A percentile compares a stretch with the other conserved stretches of the same genome.
These are phyloP conservation scores for Nicotiana tomentosiformis DNA, from an alignment of 257 asterid genomes.

Conservation along the genomic window DNA sequence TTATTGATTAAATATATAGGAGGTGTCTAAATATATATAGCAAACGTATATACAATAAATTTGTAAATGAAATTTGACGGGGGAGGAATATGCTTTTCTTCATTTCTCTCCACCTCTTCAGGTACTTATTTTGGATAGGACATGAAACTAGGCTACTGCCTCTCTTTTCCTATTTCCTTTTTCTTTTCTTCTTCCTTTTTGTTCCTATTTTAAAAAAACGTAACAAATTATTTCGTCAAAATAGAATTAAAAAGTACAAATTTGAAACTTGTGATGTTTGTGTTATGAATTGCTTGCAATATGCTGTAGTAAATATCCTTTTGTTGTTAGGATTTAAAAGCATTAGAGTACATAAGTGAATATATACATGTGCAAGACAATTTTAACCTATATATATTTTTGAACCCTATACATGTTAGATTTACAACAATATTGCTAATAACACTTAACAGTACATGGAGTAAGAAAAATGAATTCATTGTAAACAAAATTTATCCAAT, in stretches of 20 bases:
- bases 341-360: neutral
- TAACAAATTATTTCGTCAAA: no score
- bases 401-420: neutral
- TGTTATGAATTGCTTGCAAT: neutral
- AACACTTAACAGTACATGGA: neutral
- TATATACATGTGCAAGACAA: neutral
- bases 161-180: no score
- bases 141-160: no score
- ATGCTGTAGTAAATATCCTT: neutral
- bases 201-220: no score
- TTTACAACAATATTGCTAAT: neutral
- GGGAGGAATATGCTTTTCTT: no score
- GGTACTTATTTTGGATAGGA: no score
- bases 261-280: neutral
- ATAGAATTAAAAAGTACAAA: neutral
- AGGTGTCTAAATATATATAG: no score
- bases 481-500: neutral
- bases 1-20: no score
- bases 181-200: no score
- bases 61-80: no score
- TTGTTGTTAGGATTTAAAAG: neutral
- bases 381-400: neutral
- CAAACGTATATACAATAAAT: no score
- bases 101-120: no score
- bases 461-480: neutral